Percentiles rank a stretch among this genome's conserved stretches.
phyloP scores from a whole-genome alignment of 495 filamentous ascomycete species.

The Penicillium manginii region DNA sequence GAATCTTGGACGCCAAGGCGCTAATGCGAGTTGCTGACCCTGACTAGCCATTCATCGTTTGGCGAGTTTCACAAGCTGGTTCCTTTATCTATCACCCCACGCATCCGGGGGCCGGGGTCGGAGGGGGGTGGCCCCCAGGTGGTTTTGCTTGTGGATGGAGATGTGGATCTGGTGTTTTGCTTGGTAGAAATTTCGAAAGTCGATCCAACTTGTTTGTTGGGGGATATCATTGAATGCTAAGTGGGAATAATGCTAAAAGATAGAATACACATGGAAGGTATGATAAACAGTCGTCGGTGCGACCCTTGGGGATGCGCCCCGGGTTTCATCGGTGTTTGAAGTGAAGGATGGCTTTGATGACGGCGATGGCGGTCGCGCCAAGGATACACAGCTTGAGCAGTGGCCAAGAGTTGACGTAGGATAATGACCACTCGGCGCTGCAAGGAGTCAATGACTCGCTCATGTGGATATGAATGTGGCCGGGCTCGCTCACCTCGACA shows the following conservation, averaged over 20 bases:
- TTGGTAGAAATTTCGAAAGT: too few species aligned
- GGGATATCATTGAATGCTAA: background rate
- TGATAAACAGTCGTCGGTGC: background rate
- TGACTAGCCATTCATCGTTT: background rate
- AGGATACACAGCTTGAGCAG: slow-evolving; percentile 1
- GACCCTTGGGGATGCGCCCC: too few species aligned
- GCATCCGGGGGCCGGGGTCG: background rate
- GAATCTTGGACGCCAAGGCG: background rate
- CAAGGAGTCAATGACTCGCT: slow-evolving; percentile 5
- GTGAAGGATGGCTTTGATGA: background rate
- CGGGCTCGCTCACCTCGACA: background rate
- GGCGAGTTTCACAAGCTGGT: background rate
- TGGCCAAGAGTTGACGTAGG: slow-evolving; percentile 1
- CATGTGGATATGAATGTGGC: background rate
- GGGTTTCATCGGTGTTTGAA: background rate
- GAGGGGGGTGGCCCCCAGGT: background rate
- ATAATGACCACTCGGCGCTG: background rate
- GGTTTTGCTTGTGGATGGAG: too few species aligned
- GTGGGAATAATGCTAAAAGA: background rate
- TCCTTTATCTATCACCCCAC: background rate
- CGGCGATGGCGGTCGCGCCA: background rate
- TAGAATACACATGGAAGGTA: background rate
- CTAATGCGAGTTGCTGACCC: slow-evolving; percentile 3
- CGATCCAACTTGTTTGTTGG: background rate
- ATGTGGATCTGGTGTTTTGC: too few species aligned